These are phyloP conservation scores for Umbelopsis ramanniana DNA, from an alignment of 192 early-diverging fungal species.

Conservation along the genomic window DNA sequence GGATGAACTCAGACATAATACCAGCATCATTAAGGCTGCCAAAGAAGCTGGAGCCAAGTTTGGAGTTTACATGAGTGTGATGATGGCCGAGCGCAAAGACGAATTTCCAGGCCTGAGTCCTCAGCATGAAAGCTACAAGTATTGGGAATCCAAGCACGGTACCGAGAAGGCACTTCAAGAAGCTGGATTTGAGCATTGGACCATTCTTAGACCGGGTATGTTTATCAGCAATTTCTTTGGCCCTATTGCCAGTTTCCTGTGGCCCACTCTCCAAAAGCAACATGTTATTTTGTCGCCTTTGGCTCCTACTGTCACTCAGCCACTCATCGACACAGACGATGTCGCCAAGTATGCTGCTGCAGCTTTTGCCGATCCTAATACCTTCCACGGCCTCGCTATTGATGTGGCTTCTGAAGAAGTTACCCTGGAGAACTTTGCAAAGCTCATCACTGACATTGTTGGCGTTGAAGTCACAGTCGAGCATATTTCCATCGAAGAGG, in stretches of 20 bases:
- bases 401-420: too few species aligned
- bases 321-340: too few species aligned
- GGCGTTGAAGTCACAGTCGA: too few species aligned
- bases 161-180: conserved; percentile 10
- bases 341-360: too few species aligned
- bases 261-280: background rate
- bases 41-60: conserved; percentile 8
- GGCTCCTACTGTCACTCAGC: too few species aligned
- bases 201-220: background rate
- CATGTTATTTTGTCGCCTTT: background rate
- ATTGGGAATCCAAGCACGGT: background rate
- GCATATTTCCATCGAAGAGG: too few species aligned
- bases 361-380: too few species aligned
- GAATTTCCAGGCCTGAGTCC: background rate
- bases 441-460: too few species aligned
- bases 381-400: too few species aligned
- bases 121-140: background rate
- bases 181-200: conserved; percentile 19
- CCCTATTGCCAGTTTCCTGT: background rate
- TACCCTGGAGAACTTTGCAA: too few species aligned
- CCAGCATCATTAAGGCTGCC: background rate
- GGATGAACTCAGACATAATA: conserved; percentile 11
- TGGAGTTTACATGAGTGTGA: conserved; percentile 6
- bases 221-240: conserved; percentile 7
- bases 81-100: conserved; percentile 7